Evolutionary conservation across 2,329 filamentous ascomycete genomes (phyloP).

Genomic region (Stagonosporopsis cucurbitacearum): DNA sequence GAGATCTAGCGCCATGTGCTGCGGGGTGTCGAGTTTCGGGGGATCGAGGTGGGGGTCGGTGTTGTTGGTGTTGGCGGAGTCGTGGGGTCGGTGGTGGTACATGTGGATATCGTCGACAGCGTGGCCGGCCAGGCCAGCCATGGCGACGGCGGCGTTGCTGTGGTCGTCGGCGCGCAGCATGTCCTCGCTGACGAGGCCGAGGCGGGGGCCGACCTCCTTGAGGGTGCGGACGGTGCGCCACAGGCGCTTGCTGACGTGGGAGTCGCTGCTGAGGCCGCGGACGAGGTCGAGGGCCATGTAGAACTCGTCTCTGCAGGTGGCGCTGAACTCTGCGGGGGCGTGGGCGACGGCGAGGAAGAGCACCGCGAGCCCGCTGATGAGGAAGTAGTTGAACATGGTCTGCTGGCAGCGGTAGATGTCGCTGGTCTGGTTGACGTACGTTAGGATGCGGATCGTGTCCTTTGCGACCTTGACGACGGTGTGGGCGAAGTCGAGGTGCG

Average conservation of each 20-base stretch:
- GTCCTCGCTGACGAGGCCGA: constrained; percentile 64
- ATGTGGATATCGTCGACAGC: background rate
- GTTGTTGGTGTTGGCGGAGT: constrained; percentile 31
- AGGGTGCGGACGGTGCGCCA: constrained; percentile 76
- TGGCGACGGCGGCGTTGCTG: constrained; percentile 68
- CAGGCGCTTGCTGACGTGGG: constrained; percentile 73
- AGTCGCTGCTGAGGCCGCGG: constrained; percentile 73
- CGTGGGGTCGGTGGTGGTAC: constrained; percentile 19
- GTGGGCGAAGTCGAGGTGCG: constrained; percentile 75
- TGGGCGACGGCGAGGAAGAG: constrained; percentile 79
- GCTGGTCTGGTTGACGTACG: constrained; percentile 72
- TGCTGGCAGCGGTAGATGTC: constrained; percentile 75
- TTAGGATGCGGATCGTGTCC: constrained; percentile 75
- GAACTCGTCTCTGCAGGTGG: constrained; percentile 74
- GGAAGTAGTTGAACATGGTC: constrained; percentile 81
- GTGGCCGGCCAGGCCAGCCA: constrained; percentile 64
- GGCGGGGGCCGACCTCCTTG: constrained; percentile 73
- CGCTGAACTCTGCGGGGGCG: constrained; percentile 73
- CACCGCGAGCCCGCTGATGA: constrained; percentile 75
- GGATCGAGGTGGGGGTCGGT: background rate
- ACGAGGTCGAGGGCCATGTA: constrained; percentile 79
- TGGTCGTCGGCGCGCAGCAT: constrained; percentile 60
- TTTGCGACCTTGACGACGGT: constrained; percentile 77
- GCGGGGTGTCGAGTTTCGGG: constrained; percentile 56
- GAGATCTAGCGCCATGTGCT: constrained; percentile 68